phyloP scores from a whole-genome alignment of 2,329 filamentous ascomycete genomes.

The Botrytis galanthina region DNA sequence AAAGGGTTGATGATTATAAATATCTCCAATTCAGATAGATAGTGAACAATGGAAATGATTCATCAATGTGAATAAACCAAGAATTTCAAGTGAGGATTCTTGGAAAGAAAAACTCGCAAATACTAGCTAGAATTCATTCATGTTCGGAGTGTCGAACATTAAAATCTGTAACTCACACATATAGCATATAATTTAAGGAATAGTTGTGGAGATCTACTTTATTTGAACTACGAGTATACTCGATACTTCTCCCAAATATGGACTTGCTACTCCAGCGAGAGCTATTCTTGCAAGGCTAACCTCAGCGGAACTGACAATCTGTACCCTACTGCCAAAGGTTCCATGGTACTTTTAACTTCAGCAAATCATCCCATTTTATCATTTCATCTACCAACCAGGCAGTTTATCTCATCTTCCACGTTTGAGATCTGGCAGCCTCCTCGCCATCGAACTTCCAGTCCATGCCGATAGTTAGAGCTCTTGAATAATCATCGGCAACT shows the following conservation, averaged over 20 bases:
- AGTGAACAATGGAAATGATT: background rate
- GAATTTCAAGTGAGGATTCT: background rate
- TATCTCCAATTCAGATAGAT: background rate
- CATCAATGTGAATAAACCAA: background rate
- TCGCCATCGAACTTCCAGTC: constrained; percentile 50
- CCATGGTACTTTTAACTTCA: background rate
- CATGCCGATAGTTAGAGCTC: constrained; percentile 63
- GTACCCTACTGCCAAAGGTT: background rate
- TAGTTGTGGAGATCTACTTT: background rate
- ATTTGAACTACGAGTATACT: background rate
- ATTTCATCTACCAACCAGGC: background rate
- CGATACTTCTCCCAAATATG: background rate
- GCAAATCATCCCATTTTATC: background rate
- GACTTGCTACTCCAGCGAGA: background rate
- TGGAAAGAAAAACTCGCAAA: background rate
- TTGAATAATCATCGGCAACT: constrained; percentile 66
- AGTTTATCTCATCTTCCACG: constrained; percentile 38
- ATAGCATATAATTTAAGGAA: background rate
- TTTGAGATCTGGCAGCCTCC: constrained; percentile 31
- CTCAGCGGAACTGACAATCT: background rate
- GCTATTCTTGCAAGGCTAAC: background rate
- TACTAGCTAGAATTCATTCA: background rate
- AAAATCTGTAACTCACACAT: background rate
- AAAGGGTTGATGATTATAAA: background rate
- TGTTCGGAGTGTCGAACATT: background rate